Conservation (phyloP, 2,329 filamentous ascomycete genomes). For the Pyricularia sp. region DNA sequence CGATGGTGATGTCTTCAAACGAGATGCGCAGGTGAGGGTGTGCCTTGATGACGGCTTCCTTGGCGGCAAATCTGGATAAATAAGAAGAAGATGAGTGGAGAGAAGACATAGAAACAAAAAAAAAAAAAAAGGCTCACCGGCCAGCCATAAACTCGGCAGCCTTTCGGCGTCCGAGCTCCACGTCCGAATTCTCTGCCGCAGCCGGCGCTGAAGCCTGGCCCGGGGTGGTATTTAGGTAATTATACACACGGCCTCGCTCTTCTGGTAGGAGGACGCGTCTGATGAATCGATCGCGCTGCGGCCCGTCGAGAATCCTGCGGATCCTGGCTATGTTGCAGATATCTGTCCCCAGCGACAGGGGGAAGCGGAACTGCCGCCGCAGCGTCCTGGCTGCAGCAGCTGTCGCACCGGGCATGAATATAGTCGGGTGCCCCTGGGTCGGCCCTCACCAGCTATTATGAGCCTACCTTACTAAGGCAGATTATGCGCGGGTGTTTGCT, state of each 20-base stretch:
- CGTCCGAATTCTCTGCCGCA: neutral
- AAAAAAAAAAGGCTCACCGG: constrained; percentile 19
- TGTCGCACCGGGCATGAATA: neutral
- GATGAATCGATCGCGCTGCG: constrained; percentile 28
- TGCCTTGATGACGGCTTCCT: constrained; percentile 65
- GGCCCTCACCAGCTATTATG: neutral
- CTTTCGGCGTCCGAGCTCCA: constrained; percentile 14
- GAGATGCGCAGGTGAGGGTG: constrained; percentile 44
- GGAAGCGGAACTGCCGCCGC: constrained; percentile 41
- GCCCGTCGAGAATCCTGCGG: constrained; percentile 37
- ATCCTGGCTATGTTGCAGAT: constrained; percentile 62
- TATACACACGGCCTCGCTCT: constrained; percentile 18
- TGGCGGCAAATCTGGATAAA: constrained; percentile 48
- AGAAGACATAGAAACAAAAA: neutral
- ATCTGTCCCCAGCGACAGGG: constrained; percentile 62
- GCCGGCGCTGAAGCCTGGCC: too few species aligned
- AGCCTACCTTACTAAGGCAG: neutral
- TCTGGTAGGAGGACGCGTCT: constrained; percentile 30
- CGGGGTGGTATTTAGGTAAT: neutral
- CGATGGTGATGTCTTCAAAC: constrained; percentile 47
- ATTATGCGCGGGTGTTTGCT: too few species aligned
- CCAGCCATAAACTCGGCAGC: constrained; percentile 30
- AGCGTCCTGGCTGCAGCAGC: neutral
- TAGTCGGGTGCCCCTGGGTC: neutral
- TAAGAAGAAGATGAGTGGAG: neutral